Base-by-base conservation (phyloP, 768 basidiomycete genomes). In the Amanita muscaria region DNA sequence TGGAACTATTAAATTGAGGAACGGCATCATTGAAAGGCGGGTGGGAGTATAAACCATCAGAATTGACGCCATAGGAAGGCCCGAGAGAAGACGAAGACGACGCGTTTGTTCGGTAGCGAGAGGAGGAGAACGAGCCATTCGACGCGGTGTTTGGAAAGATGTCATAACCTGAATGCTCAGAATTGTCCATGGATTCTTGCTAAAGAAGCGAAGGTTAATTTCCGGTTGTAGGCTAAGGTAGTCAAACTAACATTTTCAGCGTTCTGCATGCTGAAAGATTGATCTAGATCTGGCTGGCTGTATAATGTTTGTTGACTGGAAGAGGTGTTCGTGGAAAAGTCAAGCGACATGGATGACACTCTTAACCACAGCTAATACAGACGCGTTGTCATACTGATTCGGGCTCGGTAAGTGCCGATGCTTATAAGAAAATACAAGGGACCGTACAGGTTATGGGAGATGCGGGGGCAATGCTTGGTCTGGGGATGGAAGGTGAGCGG, bases 71-170 rank as follows among this genome's bases (percentile, higher is more conserved):
- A 57, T 78, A 82, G 49, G 59, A 62, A 35, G 73, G 74, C n/a
- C 67, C 72, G 8, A 82, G 67, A n/a, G 80, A 81, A 5, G 80
- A 79, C 18, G 80, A 78, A 0, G 83, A 83, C 40, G 82, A 80
- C 24, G 79, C 79, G 66, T 82, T 83, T 34, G 79, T 69, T 48
- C 80, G 77, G 64, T 85, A 85, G 54, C 82, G 77, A 47, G 75
- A 68, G 35, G 75, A 72, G 40, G 64, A 61, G 57, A 79, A 77
- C 5, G 74, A 64, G 50, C 53, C 49, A 47, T 58, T 52, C 4
- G 55, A 56, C 19, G 63, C 58, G 37, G 70, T 66, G 59, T 66
- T 68, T 46, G 73, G 67, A 62, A 84, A 85, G 40, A 87, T 60
- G 59, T 82, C 77, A 62, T 84, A 88, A 49, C 64, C 62, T 10